Percentiles rank a stretch among this genome's conserved stretches.
phyloP scores from a whole-genome alignment of 1,284 basidiomycete genomes.

The Malassezia yamatoensis region DNA sequence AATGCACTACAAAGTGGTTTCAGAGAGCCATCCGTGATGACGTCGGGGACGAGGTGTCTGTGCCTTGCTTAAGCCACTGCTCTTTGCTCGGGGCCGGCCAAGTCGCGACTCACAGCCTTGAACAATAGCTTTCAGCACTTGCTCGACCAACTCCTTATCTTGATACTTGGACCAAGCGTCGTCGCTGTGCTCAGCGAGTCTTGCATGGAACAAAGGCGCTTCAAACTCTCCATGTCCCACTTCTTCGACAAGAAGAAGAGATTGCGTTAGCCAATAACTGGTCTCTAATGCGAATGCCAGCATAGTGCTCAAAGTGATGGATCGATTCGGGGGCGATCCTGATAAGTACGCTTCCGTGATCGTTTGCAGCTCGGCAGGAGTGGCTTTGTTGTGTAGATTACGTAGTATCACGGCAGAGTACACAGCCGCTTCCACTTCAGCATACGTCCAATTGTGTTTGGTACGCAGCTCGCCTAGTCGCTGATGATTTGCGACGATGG shows the following conservation, averaged over 20 bases:
- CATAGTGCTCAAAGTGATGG: conserved; percentile 15
- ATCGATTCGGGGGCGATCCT: conserved; percentile 18
- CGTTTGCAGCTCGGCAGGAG: conserved; percentile 9
- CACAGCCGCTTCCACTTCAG: conserved; percentile 14
- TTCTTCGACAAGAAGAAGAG: conserved; percentile 3
- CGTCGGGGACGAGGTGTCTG: conserved; percentile 11
- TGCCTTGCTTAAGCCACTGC: neutral
- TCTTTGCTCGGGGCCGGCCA: conserved; percentile 4
- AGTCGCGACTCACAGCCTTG: conserved; percentile 10
- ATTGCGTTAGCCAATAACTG: conserved; percentile 12
- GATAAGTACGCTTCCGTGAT: conserved; percentile 9
- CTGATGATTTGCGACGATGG: conserved; percentile 13
- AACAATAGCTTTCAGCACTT: conserved; percentile 4
- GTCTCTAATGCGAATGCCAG: conserved; percentile 15
- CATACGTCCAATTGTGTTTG: conserved; percentile 14
- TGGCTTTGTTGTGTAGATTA: conserved; percentile 7
- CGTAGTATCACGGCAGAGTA: conserved; percentile 10
- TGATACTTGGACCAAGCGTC: conserved; percentile 12
- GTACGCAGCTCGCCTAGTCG: conserved; percentile 14
- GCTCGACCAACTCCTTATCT: conserved; percentile 5
- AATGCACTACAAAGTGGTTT: conserved; percentile 15
- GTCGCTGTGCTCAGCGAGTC: conserved; percentile 4
- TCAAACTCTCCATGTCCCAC: conserved; percentile 10
- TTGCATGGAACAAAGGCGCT: conserved; percentile 16
- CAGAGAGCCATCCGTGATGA: conserved; percentile 11